Base-by-base conservation (phyloP, 2,329 filamentous ascomycete species). In the Alternaria incomplexa region DNA sequence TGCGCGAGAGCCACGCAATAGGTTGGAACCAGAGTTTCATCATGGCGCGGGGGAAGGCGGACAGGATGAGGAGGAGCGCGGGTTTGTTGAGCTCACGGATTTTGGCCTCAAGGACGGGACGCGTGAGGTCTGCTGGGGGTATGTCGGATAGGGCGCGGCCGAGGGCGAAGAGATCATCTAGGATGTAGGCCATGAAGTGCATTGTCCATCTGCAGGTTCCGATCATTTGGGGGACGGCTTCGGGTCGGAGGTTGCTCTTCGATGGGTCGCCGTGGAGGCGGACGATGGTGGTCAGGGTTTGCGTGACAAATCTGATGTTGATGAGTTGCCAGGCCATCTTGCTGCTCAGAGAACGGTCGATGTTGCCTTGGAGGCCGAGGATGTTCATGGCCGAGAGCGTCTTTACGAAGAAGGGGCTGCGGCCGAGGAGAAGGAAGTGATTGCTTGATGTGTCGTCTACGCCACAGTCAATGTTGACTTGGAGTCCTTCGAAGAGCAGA, bases 171-270 rank as follows among this genome's bases (percentile, higher is more conserved):
- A 90, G 76, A 28, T 86, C 84, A 68, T 87, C 85, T 44, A 89
- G 73, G 26, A 89, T 79, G 72, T 84, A 88, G 20, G 84, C 81
- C 63, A 85, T 83, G 55, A 89, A 83, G 65, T 95, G 90, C 36
- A 93, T 84, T 0, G 88, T 88, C 94, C 94, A 97, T 73, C 87
- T 90, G 5, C 91, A 88, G 58, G 93, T 91, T 22, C 92, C 92
- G 6, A 90, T 86, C 57, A 79, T 70, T 28, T 76, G 76, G 6
- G 77, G 77, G 2, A 78, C 77, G 6, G 75, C 67, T 61, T 80
- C 76, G 8, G 77, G 73, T n/a, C 73, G 6, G 67, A 66, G 13
- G 63, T 67, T 54, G 84, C 80, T 20, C 87, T 83, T 17, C 84
- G 82, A 70, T 88, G 88, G 30, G 17, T 62, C 60, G 77, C 83